These are phyloP conservation scores for Xylaria sp. DNA, from an alignment of 2,329 filamentous ascomycete species.

Conservation along the genomic window DNA sequence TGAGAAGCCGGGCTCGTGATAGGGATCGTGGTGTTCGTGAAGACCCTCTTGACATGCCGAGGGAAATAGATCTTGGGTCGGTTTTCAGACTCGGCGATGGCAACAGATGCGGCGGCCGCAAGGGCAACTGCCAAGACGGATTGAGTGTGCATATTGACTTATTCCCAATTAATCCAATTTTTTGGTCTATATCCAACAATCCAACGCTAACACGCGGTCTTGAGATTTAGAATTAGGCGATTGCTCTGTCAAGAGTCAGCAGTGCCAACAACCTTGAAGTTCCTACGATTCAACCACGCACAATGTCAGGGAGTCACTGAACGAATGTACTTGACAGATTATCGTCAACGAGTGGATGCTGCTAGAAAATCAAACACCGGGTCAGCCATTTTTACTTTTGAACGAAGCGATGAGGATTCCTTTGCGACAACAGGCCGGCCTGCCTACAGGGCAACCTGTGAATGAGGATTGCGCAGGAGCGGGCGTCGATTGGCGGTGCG, in stretches of 20 bases:
- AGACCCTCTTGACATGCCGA: slow-evolving; percentile 56
- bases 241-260: slow-evolving; percentile 41
- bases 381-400: slow-evolving; percentile 39
- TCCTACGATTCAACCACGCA: slow-evolving; percentile 44
- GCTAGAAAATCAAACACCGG: slow-evolving; percentile 15
- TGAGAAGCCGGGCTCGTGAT: slow-evolving; percentile 45
- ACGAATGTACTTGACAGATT: slow-evolving; percentile 61
- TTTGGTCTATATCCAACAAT: slow-evolving; percentile 33
- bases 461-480: neutral
- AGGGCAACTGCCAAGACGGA: slow-evolving; percentile 52
- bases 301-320: slow-evolving; percentile 55
- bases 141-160: slow-evolving; percentile 47
- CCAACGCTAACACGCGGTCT: slow-evolving; percentile 22
- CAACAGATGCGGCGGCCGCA: slow-evolving; percentile 53
- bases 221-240: slow-evolving; percentile 38
- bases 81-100: slow-evolving; percentile 50
- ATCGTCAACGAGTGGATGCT: slow-evolving; percentile 57
- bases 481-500: neutral
- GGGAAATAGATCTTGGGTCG: slow-evolving; percentile 59
- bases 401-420: neutral
- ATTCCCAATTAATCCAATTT: slow-evolving; percentile 38
- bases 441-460: neutral
- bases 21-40: slow-evolving; percentile 50
- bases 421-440: neutral
- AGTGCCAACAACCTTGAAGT: slow-evolving; percentile 1